phyloP scores from a whole-genome alignment of 192 early-diverging fungal genomes.

The Coemansia sp. region DNA sequence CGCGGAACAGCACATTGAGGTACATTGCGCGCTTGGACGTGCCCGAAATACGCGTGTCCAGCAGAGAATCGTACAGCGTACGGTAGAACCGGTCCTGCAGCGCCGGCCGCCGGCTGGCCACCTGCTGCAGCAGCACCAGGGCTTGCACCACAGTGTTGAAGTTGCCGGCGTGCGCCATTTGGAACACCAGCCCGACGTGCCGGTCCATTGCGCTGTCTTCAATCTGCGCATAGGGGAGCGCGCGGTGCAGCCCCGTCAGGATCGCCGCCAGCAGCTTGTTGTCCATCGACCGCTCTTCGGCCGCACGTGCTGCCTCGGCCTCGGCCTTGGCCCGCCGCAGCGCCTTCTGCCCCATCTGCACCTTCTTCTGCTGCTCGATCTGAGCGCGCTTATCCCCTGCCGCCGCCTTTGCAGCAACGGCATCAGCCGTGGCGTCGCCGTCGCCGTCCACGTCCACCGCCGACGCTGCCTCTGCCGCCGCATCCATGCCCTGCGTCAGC shows the following conservation, averaged over 20 bases:
- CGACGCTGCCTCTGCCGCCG: slow-evolving; percentile 54
- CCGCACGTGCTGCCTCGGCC: slow-evolving; percentile 46
- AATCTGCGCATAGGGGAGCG: slow-evolving; percentile 85
- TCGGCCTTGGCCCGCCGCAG: slow-evolving; percentile 49
- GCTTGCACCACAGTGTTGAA: slow-evolving; percentile 96
- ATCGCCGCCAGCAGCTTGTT: slow-evolving; percentile 86
- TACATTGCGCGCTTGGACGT: slow-evolving; percentile 91
- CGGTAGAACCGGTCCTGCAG: slow-evolving; percentile 88
- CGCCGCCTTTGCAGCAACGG: no score
- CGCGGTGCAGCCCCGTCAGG: slow-evolving; percentile 93
- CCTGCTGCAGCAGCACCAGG: slow-evolving; percentile 81
- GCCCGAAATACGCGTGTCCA: slow-evolving; percentile 73
- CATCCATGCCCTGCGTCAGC: slow-evolving; percentile 48
- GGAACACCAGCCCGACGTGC: slow-evolving; percentile 89
- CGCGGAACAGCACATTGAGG: slow-evolving; percentile 86
- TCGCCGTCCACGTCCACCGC: slow-evolving; percentile 55
- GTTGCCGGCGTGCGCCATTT: slow-evolving; percentile 79
- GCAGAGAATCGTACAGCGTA: slow-evolving; percentile 81
- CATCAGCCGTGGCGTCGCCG: slow-evolving; percentile 51
- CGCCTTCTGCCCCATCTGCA: slow-evolving; percentile 47
- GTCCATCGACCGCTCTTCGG: slow-evolving; percentile 49
- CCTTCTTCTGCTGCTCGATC: slow-evolving; percentile 20
- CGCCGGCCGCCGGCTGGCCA: slow-evolving; percentile 36
- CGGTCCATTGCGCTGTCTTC: slow-evolving; percentile 74
- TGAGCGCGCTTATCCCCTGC: slow-evolving; percentile 25